Conservation (phyloP, 129 eudicot genomes). For the Flaveria trinervia region DNA sequence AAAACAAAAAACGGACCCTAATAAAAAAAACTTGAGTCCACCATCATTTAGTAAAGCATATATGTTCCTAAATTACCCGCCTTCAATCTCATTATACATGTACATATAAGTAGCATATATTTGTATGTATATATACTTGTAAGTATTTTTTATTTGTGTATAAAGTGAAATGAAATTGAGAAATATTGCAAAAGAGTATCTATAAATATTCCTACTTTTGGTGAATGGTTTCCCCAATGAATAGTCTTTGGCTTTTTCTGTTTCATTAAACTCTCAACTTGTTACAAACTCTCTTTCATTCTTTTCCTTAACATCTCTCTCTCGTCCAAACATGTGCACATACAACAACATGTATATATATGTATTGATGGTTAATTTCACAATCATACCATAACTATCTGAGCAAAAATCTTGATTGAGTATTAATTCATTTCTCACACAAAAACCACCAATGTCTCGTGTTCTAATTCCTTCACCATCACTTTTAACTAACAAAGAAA, state of each 20-base stretch:
- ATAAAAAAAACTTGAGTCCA: too few species aligned
- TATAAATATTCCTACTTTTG: constrained; percentile 33
- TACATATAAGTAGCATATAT: too few species aligned
- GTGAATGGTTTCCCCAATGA: constrained; percentile 32
- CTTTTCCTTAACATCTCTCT: constrained; percentile 12
- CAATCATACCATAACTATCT: constrained; percentile 12
- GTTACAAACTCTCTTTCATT: constrained; percentile 1
- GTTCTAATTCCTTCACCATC: constrained; percentile 23
- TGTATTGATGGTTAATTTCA: constrained; percentile 17
- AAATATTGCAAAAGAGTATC: constrained; percentile 19
- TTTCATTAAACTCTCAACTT: constrained; percentile 23
- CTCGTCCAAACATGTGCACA: constrained; percentile 18
- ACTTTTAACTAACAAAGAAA: constrained; percentile 17
- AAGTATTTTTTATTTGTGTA: neutral
- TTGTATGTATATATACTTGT: neutral
- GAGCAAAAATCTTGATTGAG: constrained; percentile 33
- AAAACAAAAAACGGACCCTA: too few species aligned
- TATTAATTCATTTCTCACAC: constrained; percentile 13
- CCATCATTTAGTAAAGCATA: too few species aligned
- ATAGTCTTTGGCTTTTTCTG: constrained; percentile 48
- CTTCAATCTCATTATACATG: too few species aligned
- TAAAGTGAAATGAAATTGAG: neutral
- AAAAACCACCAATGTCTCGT: constrained; percentile 25
- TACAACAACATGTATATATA: constrained; percentile 18
- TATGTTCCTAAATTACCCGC: too few species aligned